These are phyloP conservation scores for Citrullus colocynthis DNA, from an alignment of 306 rosid species.

Conservation along the genomic window DNA sequence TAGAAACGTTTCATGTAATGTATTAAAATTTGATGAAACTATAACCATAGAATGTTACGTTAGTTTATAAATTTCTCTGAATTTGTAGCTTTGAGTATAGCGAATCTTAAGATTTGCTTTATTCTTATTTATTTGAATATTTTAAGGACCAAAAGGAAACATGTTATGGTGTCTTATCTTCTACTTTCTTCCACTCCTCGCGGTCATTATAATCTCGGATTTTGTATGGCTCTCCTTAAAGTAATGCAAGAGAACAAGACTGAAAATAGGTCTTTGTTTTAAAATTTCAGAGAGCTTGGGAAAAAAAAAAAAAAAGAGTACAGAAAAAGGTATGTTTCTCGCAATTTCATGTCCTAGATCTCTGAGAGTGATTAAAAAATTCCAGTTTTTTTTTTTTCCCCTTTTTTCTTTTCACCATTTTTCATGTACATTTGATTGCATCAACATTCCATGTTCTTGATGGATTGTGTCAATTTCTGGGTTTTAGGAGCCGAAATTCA, in stretches of 20 bases:
- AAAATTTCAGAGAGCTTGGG: background rate
- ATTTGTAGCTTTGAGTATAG: background rate
- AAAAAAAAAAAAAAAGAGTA: background rate
- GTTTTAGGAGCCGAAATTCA: background rate
- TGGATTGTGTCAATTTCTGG: background rate
- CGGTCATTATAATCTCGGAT: conserved; percentile 3
- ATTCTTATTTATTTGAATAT: background rate
- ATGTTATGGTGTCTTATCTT: conserved; percentile 4
- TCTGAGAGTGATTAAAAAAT: conserved; percentile 19
- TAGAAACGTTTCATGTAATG: background rate
- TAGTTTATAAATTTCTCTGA: background rate
- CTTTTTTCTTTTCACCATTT: conserved; percentile 13
- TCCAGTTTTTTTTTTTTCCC: conserved; percentile 6
- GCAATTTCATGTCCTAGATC: conserved; percentile 59
- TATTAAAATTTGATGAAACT: background rate
- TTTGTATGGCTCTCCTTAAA: conserved; percentile 7
- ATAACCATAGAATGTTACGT: background rate
- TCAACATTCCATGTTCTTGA: background rate
- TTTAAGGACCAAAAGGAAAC: background rate
- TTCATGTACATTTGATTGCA: background rate
- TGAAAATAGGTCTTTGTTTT: background rate
- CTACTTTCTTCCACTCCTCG: background rate
- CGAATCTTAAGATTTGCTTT: conserved; percentile 6
- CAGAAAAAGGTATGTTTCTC: conserved; percentile 13
- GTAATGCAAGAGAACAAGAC: background rate